A percentile compares a stretch with the other conserved stretches of the same genome.
Evolutionary conservation across 192 early-diverging fungal genomes (phyloP).

Genomic region (Diversispora epigaea): DNA sequence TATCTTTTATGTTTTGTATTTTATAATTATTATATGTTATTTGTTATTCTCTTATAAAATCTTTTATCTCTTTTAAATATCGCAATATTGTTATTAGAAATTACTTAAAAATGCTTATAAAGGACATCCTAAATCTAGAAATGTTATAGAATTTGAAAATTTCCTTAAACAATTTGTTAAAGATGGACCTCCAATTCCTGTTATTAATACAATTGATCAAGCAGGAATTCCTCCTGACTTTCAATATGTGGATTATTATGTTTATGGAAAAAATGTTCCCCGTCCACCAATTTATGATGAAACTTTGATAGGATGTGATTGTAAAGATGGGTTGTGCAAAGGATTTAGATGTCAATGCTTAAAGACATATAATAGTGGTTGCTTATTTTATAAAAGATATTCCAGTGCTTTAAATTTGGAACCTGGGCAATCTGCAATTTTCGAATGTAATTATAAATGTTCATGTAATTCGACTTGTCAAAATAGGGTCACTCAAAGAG

Average conservation of each 20-base stretch:
- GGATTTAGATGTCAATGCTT: slow-evolving; percentile 2
- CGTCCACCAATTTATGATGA: background rate
- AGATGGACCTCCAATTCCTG: slow-evolving; percentile 9
- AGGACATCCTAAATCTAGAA: background rate
- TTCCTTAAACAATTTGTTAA: background rate
- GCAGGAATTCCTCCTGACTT: background rate
- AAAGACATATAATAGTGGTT: background rate
- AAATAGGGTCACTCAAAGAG: slow-evolving; percentile 55
- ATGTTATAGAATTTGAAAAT: background rate
- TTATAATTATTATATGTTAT: too few species aligned
- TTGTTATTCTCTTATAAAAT: too few species aligned
- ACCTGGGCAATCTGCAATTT: slow-evolving; percentile 35
- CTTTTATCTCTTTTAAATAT: too few species aligned
- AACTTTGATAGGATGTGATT: background rate
- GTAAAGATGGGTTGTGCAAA: background rate
- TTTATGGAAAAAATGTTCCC: slow-evolving; percentile 13
- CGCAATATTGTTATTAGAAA: too few species aligned
- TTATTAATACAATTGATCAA: slow-evolving; percentile 10
- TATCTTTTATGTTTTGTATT: too few species aligned
- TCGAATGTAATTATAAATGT: slow-evolving; percentile 55
- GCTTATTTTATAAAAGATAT: background rate
- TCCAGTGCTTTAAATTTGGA: background rate
- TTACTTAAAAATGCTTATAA: background rate
- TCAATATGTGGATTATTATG: slow-evolving; percentile 12
- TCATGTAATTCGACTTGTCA: slow-evolving; percentile 45